Conservation (phyloP, 345 rosid species). For the Noccaea bulbosa region DNA sequence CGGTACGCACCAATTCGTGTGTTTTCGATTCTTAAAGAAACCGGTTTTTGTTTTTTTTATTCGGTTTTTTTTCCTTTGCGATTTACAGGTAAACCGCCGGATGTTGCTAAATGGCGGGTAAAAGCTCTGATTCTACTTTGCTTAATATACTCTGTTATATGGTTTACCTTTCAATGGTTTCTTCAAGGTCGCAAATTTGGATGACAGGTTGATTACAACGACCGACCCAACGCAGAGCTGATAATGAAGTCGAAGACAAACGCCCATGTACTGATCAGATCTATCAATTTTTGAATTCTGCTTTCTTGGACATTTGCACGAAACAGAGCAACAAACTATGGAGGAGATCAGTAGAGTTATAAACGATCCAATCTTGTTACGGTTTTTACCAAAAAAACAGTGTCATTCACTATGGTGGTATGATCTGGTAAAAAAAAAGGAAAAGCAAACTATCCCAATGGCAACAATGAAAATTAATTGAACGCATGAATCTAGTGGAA, state of each 20-base stretch:
- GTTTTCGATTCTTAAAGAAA: background rate
- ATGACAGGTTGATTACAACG: conserved; percentile 80
- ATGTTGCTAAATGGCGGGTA: conserved; percentile 89
- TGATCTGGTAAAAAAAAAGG: no score
- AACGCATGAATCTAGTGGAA: no score
- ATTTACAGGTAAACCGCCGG: conserved; percentile 68
- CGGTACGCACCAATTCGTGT: conserved; percentile 43
- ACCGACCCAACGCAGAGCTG: conserved; percentile 84
- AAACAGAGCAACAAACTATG: conserved; percentile 3
- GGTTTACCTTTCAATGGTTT: background rate
- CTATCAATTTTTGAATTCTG: conserved; percentile 47
- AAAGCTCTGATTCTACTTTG: conserved; percentile 4
- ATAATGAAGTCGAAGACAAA: conserved; percentile 70
- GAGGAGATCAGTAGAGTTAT: no score
- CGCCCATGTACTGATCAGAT: conserved; percentile 69
- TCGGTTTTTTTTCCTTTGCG: background rate
- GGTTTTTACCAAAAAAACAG: no score
- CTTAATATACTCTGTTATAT: background rate
- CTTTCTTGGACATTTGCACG: conserved; percentile 2
- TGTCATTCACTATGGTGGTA: no score
- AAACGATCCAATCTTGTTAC: background rate
- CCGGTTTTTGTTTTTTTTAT: background rate
- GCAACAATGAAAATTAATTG: no score
- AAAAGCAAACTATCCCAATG: no score
- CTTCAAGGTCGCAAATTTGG: background rate